Evolutionary conservation across 2,329 filamentous ascomycete genomes (phyloP).

Genomic region (Lecanoromycetidae sp.): DNA sequence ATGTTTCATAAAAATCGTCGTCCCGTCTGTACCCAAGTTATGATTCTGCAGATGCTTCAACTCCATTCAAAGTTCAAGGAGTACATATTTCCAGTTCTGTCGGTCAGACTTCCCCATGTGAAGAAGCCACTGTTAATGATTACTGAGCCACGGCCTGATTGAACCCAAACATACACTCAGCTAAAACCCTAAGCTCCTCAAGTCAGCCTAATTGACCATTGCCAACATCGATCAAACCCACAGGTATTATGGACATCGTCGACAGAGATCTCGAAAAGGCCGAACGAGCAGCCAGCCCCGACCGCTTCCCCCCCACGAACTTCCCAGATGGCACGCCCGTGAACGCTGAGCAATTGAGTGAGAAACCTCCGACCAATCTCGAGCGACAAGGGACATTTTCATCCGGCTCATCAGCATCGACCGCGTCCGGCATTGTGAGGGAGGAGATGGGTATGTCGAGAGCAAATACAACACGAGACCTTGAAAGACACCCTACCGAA

Average conservation of each 20-base stretch:
- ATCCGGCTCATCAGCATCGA: conserved; percentile 5
- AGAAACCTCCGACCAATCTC: not conserved
- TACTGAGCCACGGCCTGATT: too few species aligned
- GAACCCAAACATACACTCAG: too few species aligned
- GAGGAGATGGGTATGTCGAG: conserved; percentile 22
- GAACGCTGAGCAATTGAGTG: not conserved
- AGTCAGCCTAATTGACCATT: not conserved
- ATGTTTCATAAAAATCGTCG: not conserved
- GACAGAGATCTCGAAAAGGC: conserved; percentile 29
- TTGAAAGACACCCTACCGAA: conserved; percentile 30
- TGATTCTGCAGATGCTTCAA: too few species aligned
- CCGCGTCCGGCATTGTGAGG: conserved; percentile 14
- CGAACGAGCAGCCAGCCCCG: conserved; percentile 15
- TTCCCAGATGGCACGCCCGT: conserved; percentile 2
- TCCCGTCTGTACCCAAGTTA: too few species aligned
- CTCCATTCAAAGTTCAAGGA: too few species aligned
- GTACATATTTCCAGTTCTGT: too few species aligned
- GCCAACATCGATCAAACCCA: not conserved
- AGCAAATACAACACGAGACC: conserved; percentile 25
- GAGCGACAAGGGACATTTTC: conserved; percentile 5
- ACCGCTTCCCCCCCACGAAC: conserved; percentile 7
- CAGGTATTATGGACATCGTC: conserved; percentile 29
- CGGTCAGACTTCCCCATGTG: too few species aligned
- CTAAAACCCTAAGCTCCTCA: not conserved
- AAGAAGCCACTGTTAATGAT: too few species aligned